Base-by-base conservation (phyloP, 495 filamentous ascomycete genomes). In the Cercophora newfieldiana region DNA sequence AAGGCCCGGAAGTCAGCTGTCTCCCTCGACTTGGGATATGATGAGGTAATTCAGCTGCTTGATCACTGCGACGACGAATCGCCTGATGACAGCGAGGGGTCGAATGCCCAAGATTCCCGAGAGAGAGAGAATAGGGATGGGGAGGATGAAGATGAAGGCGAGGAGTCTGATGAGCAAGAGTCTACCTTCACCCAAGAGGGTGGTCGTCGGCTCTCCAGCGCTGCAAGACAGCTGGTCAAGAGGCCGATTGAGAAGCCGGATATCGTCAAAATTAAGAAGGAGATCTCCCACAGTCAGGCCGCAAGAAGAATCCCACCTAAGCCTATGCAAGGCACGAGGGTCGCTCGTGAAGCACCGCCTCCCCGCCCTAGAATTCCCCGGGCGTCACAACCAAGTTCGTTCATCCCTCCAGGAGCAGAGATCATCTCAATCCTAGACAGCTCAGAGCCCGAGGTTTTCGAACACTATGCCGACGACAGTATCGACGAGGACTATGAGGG, bases 401-500 rank as follows among this genome's bases (percentile, higher is more conserved):
- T 79, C 50, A 61, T 78, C 29, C 80, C 80, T 0, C 61, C 74
- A 1, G 78, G 79, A 1, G 73, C 74, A 0, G 80, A 82, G 59
- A 74, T 82, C 7, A 62, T 79, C 7, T 77, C 75, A 18, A 65
- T 83, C 5, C 66, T 79, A 28, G 72, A 71, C 61, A 72, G 80
- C 64, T 73, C 77, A 0, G 79, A 81, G 61, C 71, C 79, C 1
- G 74, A 64, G 28, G 64, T 73, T 18, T 67, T 60, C 7, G 80
- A 82, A 33, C 29, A 80, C 53, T 81, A 81, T 61, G 77, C 79
- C 4, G 80, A 81, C 4, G 79, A 81, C 7, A 73, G 72, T n/a
- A 67, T 78, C 29, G 80, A 81, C 56, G 73, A 70, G 26, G 80
- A 74, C 0, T 80, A n/a, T n/a, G n/a, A n/a, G n/a, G n/a, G n/a